Conservation (phyloP, 306 rosid species). For the Canavalia ensiformis region DNA sequence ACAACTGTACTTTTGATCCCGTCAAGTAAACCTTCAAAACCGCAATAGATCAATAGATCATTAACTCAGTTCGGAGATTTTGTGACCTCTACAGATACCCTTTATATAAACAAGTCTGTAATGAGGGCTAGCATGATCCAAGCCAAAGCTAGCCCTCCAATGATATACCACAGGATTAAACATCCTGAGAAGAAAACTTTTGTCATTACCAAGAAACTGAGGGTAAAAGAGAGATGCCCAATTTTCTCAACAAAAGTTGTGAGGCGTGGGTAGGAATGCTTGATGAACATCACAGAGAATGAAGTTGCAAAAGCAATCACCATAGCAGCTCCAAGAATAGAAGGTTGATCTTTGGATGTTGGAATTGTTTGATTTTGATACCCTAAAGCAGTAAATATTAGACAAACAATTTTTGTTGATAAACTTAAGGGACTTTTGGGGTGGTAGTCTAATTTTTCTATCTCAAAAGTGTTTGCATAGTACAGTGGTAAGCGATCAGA, state of each 20-base stretch:
- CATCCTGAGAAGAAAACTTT: constrained; percentile 12
- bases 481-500: neutral
- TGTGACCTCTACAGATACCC: constrained; percentile 12
- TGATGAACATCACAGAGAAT: constrained; percentile 26
- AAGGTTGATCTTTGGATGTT: neutral
- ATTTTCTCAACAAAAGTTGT: constrained; percentile 1
- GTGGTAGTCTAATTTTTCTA: neutral
- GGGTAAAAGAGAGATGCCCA: neutral
- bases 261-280: neutral
- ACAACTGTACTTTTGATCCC: neutral
- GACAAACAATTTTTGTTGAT: neutral
- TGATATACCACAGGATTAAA: constrained; percentile 18
- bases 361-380: neutral
- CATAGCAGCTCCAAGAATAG: constrained; percentile 14
- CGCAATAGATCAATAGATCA: constrained; percentile 10
- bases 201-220: neutral
- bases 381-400: constrained; percentile 26
- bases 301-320: constrained; percentile 41
- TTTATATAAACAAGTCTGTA: neutral
- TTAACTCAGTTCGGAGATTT: constrained; percentile 40
- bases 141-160: constrained; percentile 16
- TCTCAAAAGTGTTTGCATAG: neutral
- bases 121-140: neutral
- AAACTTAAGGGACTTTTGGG: neutral
- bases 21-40: neutral